phyloP scores from a whole-genome alignment of 805 yeast genomes.

The Kluyveromyces aestuarii region DNA sequence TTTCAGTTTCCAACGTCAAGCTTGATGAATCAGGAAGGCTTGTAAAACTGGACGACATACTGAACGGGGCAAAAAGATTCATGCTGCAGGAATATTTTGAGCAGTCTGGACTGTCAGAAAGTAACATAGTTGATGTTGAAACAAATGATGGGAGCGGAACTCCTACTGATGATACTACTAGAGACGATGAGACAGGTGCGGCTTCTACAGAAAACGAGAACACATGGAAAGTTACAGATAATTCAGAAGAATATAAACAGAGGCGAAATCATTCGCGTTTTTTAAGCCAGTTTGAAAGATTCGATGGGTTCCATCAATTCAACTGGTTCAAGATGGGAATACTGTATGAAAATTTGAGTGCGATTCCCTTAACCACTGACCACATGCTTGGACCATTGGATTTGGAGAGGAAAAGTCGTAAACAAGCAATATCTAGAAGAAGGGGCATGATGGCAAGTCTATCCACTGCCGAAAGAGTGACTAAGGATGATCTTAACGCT shows the following conservation, averaged over 20 bases:
- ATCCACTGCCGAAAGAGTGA: slow-evolving; percentile 47
- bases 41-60: slow-evolving; percentile 40
- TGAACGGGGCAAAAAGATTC: slow-evolving; percentile 30
- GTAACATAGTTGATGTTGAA: background rate
- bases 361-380: slow-evolving; percentile 42
- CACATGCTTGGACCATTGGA: slow-evolving; percentile 67
- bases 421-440: slow-evolving; percentile 25
- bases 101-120: slow-evolving; percentile 13
- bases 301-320: slow-evolving; percentile 34
- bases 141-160: background rate
- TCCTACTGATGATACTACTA: slow-evolving; percentile 9
- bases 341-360: slow-evolving; percentile 38
- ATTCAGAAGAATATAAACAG: slow-evolving; percentile 10
- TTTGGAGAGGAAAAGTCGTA: slow-evolving; percentile 41
- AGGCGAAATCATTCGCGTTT: slow-evolving; percentile 11
- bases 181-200: slow-evolving; percentile 17
- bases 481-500: slow-evolving; percentile 41
- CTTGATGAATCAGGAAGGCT: slow-evolving; percentile 48
- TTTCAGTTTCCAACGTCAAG: slow-evolving; percentile 52
- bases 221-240: background rate
- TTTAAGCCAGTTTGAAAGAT: slow-evolving; percentile 18
- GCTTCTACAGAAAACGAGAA: slow-evolving; percentile 1
- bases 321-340: slow-evolving; percentile 57
- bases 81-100: slow-evolving; percentile 28
- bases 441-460: slow-evolving; percentile 33